Conservation (phyloP, 305 asterid genomes). For the Fraxinus dipetala region DNA sequence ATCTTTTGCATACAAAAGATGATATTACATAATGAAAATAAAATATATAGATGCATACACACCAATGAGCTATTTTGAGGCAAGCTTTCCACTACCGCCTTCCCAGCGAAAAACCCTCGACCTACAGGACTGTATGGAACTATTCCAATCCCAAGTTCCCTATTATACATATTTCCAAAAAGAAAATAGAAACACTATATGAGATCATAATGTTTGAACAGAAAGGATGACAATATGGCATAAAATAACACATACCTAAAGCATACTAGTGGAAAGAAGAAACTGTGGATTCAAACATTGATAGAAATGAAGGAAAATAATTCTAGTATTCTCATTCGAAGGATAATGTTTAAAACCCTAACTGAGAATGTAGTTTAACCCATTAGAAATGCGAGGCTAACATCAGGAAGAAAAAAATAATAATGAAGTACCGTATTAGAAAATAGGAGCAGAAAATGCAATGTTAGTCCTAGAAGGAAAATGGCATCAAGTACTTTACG, state of each 20-base stretch:
- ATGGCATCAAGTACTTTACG: neutral
- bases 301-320: neutral
- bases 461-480: neutral
- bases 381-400: neutral
- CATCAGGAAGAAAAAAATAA: neutral
- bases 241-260: neutral
- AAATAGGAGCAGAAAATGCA: neutral
- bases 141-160: conserved; percentile 65
- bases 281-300: neutral
- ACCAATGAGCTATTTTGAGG: conserved; percentile 46
- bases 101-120: conserved; percentile 58
- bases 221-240: neutral
- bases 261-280: neutral
- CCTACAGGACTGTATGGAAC: conserved; percentile 63
- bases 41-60: neutral
- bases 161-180: conserved; percentile 14
- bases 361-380: neutral
- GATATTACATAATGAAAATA: neutral
- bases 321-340: neutral
- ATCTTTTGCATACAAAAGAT: neutral
- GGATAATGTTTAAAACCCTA: neutral
- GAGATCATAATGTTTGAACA: neutral
- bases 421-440: neutral
- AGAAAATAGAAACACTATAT: too few relatives aligned
- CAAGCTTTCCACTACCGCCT: conserved; percentile 43